A percentile compares a stretch with the other conserved stretches of the same genome.
Conservation (phyloP, 257 asterid genomes). For the Salvia hispanica region DNA sequence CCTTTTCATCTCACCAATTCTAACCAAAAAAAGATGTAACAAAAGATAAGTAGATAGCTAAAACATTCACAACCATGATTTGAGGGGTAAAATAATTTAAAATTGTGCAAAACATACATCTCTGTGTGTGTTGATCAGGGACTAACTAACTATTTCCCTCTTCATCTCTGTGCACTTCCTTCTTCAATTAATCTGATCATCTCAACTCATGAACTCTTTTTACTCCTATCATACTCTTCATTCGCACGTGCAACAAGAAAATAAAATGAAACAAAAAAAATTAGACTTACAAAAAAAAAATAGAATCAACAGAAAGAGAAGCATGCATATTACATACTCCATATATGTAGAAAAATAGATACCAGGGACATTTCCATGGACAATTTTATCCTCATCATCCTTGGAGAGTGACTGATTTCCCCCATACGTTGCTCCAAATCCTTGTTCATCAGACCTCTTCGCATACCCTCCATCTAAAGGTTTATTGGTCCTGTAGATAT, state of each 20-base stretch:
- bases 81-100: too few species aligned
- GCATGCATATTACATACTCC: background rate
- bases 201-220: constrained; percentile 29
- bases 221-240: constrained; percentile 45
- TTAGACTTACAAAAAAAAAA: too few species aligned
- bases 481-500: constrained; percentile 35
- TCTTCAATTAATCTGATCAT: background rate
- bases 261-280: background rate
- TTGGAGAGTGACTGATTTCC: constrained; percentile 42
- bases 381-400: constrained; percentile 43
- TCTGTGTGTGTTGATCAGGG: too few species aligned
- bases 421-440: constrained; percentile 55
- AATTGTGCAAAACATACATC: too few species aligned
- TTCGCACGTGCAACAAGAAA: constrained; percentile 20
- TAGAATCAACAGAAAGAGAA: too few species aligned
- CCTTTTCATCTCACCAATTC: too few species aligned
- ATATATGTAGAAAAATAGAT: background rate
- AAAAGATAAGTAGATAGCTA: too few species aligned
- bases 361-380: constrained; percentile 41
- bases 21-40: too few species aligned
- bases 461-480: constrained; percentile 50
- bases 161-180: background rate
- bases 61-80: too few species aligned
- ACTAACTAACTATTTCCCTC: too few species aligned
- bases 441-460: constrained; percentile 59